Base-by-base conservation (phyloP, 2,329 filamentous ascomycete species). In the Catunica adiposa region DNA sequence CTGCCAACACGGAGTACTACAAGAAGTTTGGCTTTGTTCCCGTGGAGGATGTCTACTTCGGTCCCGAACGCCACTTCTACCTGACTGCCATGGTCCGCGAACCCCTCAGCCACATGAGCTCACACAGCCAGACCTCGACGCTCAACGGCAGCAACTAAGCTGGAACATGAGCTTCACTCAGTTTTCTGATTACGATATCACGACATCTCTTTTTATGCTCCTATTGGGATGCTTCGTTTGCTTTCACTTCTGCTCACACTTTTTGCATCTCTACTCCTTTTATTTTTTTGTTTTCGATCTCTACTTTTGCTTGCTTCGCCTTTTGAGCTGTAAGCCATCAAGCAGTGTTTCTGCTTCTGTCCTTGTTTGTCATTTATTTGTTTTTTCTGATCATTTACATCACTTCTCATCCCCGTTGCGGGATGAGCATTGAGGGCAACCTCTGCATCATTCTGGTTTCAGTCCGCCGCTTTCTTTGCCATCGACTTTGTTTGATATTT, bases 81-180 rank as follows among this genome's bases (percentile, higher is more conserved):
- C 70, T 90, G 66, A 83, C 85, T 64, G 84, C 89, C 69, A 94
- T 94, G 86, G 82, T 90, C 54, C 75, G 86, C 59, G 83, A 89
- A 72, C 84, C 85, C 70, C 69, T 62, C 61, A 61, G 51, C 61
- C 61, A 55, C 63, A 65, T 53, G 42, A 59, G 54, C 37, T 57
- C 57, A 5, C 51, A 54, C 26, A 20, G 42, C 51, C 34, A 55
- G 29, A 52, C 52, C 14, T 56, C 59, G 31, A 59, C 60, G 44
- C 55, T 61, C 56, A 60, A 52, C 54, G 56, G 47, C 14, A 59
- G 47, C 40, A 55, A 47, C 31, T 56, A 48, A 48, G 9, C 20
- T 23, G 2, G 1, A 3, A 8, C 26, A 4, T 7, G 17, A 17
- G 40, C 2, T 48, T 6, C 25, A 51, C 20, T 20, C 15, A 14